A percentile compares a stretch with the other conserved stretches of the same genome.
Conservation (phyloP, 108 stramenopile species). For the Pinguiococcus pyrenoidosus region DNA sequence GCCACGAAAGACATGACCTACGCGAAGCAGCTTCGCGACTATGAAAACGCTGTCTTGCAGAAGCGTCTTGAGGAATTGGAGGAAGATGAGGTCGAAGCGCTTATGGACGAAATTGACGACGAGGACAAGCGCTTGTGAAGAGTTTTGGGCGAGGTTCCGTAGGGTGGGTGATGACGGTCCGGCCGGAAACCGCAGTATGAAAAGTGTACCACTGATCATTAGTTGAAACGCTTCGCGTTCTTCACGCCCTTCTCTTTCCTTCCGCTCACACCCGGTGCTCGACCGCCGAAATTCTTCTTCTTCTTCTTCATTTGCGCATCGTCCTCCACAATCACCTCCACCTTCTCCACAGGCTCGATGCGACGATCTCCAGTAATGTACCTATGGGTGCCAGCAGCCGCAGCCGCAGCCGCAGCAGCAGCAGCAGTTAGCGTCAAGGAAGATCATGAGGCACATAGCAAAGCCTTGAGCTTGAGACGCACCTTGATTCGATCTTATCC, state of each 20-base stretch:
- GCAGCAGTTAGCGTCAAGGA: too few species aligned
- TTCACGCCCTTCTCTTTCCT: conserved; percentile 86
- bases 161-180: too few species aligned
- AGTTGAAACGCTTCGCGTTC: conserved; percentile 80
- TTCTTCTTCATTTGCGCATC: conserved; percentile 33
- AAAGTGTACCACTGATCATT: too few species aligned
- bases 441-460: too few species aligned
- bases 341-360: conserved; percentile 14
- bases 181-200: too few species aligned
- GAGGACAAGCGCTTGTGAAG: too few species aligned
- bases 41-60: conserved; percentile 88
- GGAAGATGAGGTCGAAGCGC: conserved; percentile 78
- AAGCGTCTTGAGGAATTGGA: conserved; percentile 86
- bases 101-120: conserved; percentile 70
- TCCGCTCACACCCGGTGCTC: conserved; percentile 59
- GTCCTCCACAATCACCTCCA: conserved; percentile 38
- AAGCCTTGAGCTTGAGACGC: too few species aligned
- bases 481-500: conserved; percentile 54
- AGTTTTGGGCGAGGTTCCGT: too few species aligned
- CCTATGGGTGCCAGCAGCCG: too few species aligned
- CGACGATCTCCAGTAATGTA: conserved; percentile 19
- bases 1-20: conserved; percentile 97
- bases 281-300: conserved; percentile 83
- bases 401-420: too few species aligned
- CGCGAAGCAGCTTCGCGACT: conserved; percentile 83